These are phyloP conservation scores for Lichina pygmaea DNA, from an alignment of 495 filamentous ascomycete species.

Conservation along the genomic window DNA sequence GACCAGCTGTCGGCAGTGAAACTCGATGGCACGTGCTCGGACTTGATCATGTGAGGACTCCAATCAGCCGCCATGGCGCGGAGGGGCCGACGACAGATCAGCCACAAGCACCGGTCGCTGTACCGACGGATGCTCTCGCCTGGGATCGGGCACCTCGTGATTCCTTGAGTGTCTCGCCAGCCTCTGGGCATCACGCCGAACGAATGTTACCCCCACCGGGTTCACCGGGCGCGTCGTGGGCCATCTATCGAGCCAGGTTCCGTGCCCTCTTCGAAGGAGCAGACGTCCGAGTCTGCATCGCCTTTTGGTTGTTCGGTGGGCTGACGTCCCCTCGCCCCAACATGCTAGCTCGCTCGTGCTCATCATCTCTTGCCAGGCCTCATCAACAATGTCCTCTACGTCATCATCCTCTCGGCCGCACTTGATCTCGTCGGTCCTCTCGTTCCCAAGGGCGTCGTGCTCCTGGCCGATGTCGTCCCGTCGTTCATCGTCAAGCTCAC, in stretches of 20 bases:
- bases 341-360: not conserved
- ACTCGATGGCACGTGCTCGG: no score
- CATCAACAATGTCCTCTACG: conserved; percentile 95
- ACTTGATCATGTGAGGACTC: no score
- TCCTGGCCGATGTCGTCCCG: conserved; percentile 78
- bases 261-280: conserved; percentile 32
- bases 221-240: conserved; percentile 47
- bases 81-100: no score
- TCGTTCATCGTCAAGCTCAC: conserved; percentile 68
- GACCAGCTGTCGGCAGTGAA: no score
- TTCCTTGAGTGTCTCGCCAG: no score
- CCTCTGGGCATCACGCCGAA: no score
- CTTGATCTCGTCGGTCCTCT: conserved; percentile 73
- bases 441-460: conserved; percentile 71
- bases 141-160: no score
- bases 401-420: conserved; percentile 86
- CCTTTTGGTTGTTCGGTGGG: conserved; percentile 86
- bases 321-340: not conserved
- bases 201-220: conserved; percentile 34
- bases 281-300: conserved; percentile 43
- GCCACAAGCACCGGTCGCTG: no score
- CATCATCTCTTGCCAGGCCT: conserved; percentile 27
- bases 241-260: conserved; percentile 37
- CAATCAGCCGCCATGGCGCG: no score
- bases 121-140: no score